Evolutionary conservation across 1,284 basidiomycete species (phyloP), one percentile per base, ranked within the genome.

Genomic region (Boletus smithii): DNA sequence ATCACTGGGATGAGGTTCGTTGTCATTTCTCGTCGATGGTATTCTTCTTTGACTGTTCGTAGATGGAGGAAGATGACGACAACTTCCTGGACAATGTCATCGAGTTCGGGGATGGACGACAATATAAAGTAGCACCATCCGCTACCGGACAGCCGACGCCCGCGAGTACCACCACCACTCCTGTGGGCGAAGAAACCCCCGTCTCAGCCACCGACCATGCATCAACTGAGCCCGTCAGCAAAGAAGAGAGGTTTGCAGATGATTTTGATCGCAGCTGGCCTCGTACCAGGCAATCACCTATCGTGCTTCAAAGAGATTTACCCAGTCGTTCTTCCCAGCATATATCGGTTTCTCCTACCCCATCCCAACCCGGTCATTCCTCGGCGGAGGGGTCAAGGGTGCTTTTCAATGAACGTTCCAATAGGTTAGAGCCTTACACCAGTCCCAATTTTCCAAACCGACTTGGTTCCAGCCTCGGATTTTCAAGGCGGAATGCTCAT

Each of bases 241-340:
- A 88, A 61, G 85, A 85, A 58, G 88, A 91, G 38, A 74, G 89
- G 22, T 89, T 91, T 64, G 79, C 76, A 7, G 91, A 95, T 56
- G 93, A 97, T 66, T 94, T 90, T 63, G 93, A 95, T 69, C 81
- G 93, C 49, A 92, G 89, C 59, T 95, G 92, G 91, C 91, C 92
- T 11, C 82, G 83, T 36, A 76, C 79, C 20, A 73, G 72, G 44
- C 63, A 70, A 36, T 75, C 76, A 49, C 74, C 69, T 48, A 57
- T 69, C 16, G 54, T 68, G 9, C 68, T 69, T n/a, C 67, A 67
- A 27, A 70, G 71, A 51, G 76, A 78, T 42, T 62, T 69, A 29
- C 60, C 69, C 53, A 67, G 65, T 54, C 72, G 65, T 54, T 64
- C 58, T 56, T 61, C 51, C 44, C 66, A 53, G 41, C 65, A 49